Evolutionary conservation across 345 rosid genomes (phyloP).

Genomic region (Geranium brycei): DNA sequence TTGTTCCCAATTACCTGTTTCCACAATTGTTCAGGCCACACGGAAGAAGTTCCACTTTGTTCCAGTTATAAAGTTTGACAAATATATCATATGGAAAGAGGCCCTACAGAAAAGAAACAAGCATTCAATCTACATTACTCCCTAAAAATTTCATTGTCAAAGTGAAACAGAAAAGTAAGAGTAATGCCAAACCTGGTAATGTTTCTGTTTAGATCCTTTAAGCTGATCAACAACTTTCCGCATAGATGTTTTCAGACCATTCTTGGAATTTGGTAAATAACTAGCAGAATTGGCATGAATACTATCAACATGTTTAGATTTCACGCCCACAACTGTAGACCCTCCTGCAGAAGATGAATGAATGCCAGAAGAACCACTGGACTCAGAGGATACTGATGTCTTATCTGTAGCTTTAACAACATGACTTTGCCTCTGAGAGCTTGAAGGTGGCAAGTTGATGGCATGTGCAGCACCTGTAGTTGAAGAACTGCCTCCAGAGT

Average conservation of each 20-base stretch:
- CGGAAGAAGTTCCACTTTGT: conserved; percentile 60
- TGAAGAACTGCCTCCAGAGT: not conserved
- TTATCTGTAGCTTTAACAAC: not conserved
- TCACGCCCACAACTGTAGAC: conserved; percentile 8
- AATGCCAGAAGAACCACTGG: conserved; percentile 6
- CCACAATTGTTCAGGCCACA: conserved; percentile 85
- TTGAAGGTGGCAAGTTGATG: conserved; percentile 5
- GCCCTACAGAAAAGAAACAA: conserved; percentile 33
- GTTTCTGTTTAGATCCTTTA: conserved; percentile 25
- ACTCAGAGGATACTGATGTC: not conserved
- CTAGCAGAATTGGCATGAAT: conserved; percentile 2
- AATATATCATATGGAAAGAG: conserved; percentile 65
- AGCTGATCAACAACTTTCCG: conserved; percentile 30
- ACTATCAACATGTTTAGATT: conserved; percentile 10
- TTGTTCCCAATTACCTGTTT: conserved; percentile 47
- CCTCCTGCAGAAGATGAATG: conserved; percentile 3
- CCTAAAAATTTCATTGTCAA: not conserved
- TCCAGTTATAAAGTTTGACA: conserved; percentile 50
- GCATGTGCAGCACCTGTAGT: not conserved
- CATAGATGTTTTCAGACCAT: conserved; percentile 31
- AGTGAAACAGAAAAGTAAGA: conserved; percentile 4
- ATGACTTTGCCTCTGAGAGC: not conserved
- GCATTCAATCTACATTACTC: conserved; percentile 7
- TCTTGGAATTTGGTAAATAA: conserved; percentile 13
- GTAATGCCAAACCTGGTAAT: conserved; percentile 23